phyloP scores from a whole-genome alignment of 169 alveolate genomes.

The Plasmodium knowlesi region DNA sequence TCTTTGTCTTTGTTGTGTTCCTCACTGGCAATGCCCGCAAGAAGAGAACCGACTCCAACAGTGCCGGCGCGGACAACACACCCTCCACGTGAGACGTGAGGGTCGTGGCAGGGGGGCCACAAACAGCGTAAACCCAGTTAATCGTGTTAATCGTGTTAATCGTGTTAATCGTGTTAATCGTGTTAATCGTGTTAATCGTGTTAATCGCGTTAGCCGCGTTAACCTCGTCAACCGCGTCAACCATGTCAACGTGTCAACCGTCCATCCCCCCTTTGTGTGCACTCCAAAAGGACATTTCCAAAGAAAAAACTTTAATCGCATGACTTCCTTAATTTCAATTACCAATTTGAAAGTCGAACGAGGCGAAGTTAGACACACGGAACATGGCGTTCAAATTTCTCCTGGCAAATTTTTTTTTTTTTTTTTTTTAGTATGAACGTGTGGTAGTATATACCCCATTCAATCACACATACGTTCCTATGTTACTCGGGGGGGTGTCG shows the following conservation, averaged over 20 bases:
- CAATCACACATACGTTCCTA: not conserved
- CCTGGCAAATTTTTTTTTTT: not conserved
- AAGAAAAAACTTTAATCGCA: not conserved
- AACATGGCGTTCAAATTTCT: not conserved
- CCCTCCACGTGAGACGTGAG: not conserved
- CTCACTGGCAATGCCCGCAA: not conserved
- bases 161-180: not conserved
- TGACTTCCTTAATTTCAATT: not conserved
- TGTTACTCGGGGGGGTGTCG: not conserved
- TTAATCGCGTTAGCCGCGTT: not conserved
- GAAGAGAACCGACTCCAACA: not conserved
- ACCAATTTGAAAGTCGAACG: not conserved
- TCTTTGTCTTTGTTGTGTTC: constrained; percentile 21
- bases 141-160: not conserved
- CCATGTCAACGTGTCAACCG: not conserved
- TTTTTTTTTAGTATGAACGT: not conserved
- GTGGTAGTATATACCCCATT: not conserved
- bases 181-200: too few relatives aligned
- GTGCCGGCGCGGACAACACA: not conserved
- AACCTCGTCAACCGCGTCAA: not conserved
- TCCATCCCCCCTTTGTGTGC: too few relatives aligned
- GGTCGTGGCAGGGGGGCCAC: not conserved
- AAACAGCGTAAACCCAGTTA: not conserved
- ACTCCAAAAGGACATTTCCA: not conserved
- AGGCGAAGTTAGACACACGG: not conserved